phyloP scores from a whole-genome alignment of 305 asterid genomes.

The Rubia balearica region DNA sequence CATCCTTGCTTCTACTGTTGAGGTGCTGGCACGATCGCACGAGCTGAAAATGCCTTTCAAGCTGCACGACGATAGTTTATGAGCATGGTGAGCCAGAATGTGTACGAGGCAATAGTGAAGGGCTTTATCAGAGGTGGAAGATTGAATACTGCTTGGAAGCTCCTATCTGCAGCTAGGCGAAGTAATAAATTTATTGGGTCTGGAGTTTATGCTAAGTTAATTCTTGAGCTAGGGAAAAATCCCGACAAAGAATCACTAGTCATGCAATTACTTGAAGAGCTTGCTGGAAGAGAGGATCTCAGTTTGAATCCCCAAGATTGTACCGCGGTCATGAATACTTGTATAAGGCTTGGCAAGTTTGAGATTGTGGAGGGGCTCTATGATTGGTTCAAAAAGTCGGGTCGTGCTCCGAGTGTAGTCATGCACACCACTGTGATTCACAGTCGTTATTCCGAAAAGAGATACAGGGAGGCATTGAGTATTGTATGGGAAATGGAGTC shows the following conservation, averaged over 20 bases:
- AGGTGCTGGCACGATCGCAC: slow-evolving; percentile 66
- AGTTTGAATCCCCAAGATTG: slow-evolving; percentile 60
- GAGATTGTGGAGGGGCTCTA: slow-evolving; percentile 68
- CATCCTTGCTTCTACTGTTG: slow-evolving; percentile 75
- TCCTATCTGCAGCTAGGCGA: slow-evolving; percentile 47
- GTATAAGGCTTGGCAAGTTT: slow-evolving; percentile 52
- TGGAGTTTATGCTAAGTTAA: slow-evolving; percentile 64
- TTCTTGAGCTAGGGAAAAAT: slow-evolving; percentile 60
- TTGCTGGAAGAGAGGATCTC: slow-evolving; percentile 68
- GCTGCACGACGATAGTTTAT: slow-evolving; percentile 38
- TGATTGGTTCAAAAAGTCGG: slow-evolving; percentile 62
- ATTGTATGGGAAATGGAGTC: slow-evolving; percentile 92
- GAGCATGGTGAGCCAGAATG: slow-evolving; percentile 52
- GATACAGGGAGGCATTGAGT: slow-evolving; percentile 65
- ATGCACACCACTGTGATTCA: slow-evolving; percentile 82
- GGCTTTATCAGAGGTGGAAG: slow-evolving; percentile 81
- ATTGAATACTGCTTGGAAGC: slow-evolving; percentile 56
- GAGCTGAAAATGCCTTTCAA: slow-evolving; percentile 67
- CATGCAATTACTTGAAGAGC: slow-evolving; percentile 64
- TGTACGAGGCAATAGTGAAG: slow-evolving; percentile 70
- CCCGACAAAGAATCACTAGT: slow-evolving; percentile 49
- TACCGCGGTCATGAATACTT: slow-evolving; percentile 75
- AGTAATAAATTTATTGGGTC: slow-evolving; percentile 50
- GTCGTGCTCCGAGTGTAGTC: slow-evolving; percentile 50
- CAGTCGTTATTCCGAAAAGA: slow-evolving; percentile 52